Percentiles rank a stretch among this genome's conserved stretches.
These are phyloP conservation scores for Phalaenopsis equestris DNA, from an alignment of 106 monocot species.

Conservation along the genomic window DNA sequence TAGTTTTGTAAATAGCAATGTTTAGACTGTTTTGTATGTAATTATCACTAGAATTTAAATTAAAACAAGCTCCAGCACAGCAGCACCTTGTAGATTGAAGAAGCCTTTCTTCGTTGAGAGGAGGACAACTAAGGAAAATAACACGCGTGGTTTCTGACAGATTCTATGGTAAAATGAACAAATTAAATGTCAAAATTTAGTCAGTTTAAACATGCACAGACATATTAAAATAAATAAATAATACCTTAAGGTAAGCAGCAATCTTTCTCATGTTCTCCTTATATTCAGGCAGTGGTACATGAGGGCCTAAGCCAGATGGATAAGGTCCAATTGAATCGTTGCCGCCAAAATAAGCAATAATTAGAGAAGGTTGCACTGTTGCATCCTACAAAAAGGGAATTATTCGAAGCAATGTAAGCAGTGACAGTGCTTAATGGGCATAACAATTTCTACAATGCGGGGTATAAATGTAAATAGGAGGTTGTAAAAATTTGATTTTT, in stretches of 20 bases:
- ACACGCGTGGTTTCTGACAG: slow-evolving; percentile 61
- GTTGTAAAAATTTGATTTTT: neutral
- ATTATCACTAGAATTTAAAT: neutral
- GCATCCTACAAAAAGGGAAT: slow-evolving; percentile 39
- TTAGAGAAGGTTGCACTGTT: slow-evolving; percentile 59
- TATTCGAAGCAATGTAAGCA: neutral
- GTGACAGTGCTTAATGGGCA: neutral
- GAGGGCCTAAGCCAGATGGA: slow-evolving; percentile 74
- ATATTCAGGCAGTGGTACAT: slow-evolving; percentile 80
- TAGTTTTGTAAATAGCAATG: too few relatives aligned
- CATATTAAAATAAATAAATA: neutral
- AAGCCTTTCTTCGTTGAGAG: slow-evolving; percentile 67
- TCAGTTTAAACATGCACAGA: neutral
- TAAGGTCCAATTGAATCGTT: slow-evolving; percentile 77
- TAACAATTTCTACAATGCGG: neutral
- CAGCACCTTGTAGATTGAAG: slow-evolving; percentile 29
- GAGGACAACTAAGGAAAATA: slow-evolving; percentile 78
- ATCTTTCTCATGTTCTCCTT: slow-evolving; percentile 78
- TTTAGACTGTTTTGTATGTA: too few relatives aligned
- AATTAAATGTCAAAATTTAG: neutral
- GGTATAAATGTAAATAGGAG: neutral
- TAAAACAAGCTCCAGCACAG: neutral
- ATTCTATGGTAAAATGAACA: slow-evolving; percentile 34
- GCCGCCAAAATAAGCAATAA: slow-evolving; percentile 87
- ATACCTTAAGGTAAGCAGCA: slow-evolving; percentile 63